Evolutionary conservation across 192 early-diverging fungal species (phyloP).

Genomic region (Piromyces finnis): DNA sequence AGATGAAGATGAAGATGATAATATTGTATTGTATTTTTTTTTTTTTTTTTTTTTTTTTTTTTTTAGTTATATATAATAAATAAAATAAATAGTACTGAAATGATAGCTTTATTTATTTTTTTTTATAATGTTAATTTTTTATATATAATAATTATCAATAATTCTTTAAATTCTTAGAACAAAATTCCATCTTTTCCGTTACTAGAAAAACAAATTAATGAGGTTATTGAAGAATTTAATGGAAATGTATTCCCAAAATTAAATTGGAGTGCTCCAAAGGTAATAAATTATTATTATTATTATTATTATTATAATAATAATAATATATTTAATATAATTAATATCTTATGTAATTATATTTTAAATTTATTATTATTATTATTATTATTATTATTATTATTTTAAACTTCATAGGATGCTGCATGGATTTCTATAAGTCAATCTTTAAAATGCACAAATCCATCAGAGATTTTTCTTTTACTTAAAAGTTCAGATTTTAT

Average conservation of each 20-base stretch:
- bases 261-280: constrained; percentile 85
- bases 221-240: constrained; percentile 48
- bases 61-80: too few relatives aligned
- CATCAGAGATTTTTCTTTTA: constrained; percentile 67
- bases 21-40: too few relatives aligned
- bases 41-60: too few relatives aligned
- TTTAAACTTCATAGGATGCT: constrained; percentile 51
- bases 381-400: background rate
- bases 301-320: background rate
- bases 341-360: too few relatives aligned
- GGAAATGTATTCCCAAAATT: constrained; percentile 83
- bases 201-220: constrained; percentile 39
- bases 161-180: too few relatives aligned
- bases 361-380: too few relatives aligned
- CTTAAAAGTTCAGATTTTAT: constrained; percentile 89
- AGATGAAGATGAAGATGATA: constrained; percentile 11
- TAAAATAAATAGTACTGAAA: too few relatives aligned
- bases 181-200: constrained; percentile 36
- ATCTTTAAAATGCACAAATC: constrained; percentile 53
- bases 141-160: too few relatives aligned
- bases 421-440: constrained; percentile 71
- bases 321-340: too few relatives aligned
- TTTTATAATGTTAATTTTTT: too few relatives aligned
- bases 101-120: too few relatives aligned
- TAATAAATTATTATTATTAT: constrained; percentile 2